Conservation (phyloP, 176 grass and related monocot species). For the Eleusine indica region DNA sequence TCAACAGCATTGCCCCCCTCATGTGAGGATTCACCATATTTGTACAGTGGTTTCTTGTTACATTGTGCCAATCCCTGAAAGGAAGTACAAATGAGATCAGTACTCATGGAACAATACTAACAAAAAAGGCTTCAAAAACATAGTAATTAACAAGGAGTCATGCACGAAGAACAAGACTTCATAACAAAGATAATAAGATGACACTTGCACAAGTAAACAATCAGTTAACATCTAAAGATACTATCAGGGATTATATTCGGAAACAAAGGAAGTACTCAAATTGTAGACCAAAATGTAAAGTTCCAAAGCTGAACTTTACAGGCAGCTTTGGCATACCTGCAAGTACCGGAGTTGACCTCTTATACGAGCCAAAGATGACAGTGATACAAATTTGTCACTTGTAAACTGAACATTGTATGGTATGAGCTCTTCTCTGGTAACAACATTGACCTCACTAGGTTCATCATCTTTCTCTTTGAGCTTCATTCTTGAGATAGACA, state of each 20-base stretch:
- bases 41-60: slow-evolving; percentile 43
- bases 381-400: slow-evolving; percentile 74
- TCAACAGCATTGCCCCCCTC: slow-evolving; percentile 44
- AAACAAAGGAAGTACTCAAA: slow-evolving; percentile 2
- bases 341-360: slow-evolving; percentile 92
- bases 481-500: slow-evolving; percentile 77
- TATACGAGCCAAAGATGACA: slow-evolving; percentile 73
- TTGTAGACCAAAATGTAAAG: slow-evolving; percentile 31
- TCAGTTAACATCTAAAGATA: slow-evolving; percentile 16
- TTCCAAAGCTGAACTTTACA: not conserved
- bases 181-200: slow-evolving; percentile 8
- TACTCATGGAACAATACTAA: slow-evolving; percentile 13
- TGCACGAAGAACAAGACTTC: not conserved
- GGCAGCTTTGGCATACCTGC: slow-evolving; percentile 54
- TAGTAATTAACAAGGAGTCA: slow-evolving; percentile 13
- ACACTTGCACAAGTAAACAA: slow-evolving; percentile 32
- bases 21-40: slow-evolving; percentile 38
- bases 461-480: slow-evolving; percentile 81
- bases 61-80: slow-evolving; percentile 64
- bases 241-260: not conserved
- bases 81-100: slow-evolving; percentile 45
- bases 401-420: slow-evolving; percentile 79
- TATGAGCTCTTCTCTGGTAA: slow-evolving; percentile 79
- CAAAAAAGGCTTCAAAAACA: not conserved
- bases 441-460: slow-evolving; percentile 66